phyloP scores from a whole-genome alignment of 805 yeast species.

The Yamadazyma ubonensis region DNA sequence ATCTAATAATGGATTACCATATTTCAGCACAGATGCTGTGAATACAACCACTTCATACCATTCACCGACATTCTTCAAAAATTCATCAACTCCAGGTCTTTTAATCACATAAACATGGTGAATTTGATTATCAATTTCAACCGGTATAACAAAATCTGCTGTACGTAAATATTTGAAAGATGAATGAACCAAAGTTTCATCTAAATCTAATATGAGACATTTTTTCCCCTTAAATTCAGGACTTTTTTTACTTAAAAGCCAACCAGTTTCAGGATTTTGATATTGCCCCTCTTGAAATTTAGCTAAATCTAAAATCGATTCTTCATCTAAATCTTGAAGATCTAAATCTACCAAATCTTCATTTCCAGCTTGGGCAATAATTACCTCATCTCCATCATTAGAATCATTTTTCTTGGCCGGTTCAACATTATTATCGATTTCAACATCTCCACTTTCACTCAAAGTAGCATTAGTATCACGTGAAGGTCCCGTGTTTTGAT shows the following conservation, averaged over 20 bases:
- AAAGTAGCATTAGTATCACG: background rate
- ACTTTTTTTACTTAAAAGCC: constrained; percentile 54
- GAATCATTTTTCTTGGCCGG: no score
- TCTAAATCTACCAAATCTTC: constrained; percentile 17
- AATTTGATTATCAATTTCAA: constrained; percentile 87
- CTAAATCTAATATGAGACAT: constrained; percentile 87
- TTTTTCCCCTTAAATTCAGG: constrained; percentile 59
- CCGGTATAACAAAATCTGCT: constrained; percentile 96
- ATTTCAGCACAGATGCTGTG: constrained; percentile 93
- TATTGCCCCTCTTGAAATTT: constrained; percentile 71
- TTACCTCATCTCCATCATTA: constrained; percentile 8
- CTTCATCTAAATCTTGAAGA: constrained; percentile 21
- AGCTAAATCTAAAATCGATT: constrained; percentile 52
- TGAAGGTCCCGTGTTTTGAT: background rate
- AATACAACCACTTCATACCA: constrained; percentile 93
- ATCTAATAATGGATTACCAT: constrained; percentile 93
- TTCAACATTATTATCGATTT: background rate
- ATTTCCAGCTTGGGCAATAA: constrained; percentile 11
- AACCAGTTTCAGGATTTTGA: constrained; percentile 59
- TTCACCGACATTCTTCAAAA: constrained; percentile 77
- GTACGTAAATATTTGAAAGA: constrained; percentile 87
- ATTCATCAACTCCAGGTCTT: constrained; percentile 97
- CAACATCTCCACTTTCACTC: background rate
- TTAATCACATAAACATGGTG: constrained; percentile 96
- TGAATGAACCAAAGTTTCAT: constrained; percentile 95